Percentiles rank a stretch among this genome's conserved stretches.
Evolutionary conservation across 768 basidiomycete genomes (phyloP).

Genomic region (Filobasidium floriforme): DNA sequence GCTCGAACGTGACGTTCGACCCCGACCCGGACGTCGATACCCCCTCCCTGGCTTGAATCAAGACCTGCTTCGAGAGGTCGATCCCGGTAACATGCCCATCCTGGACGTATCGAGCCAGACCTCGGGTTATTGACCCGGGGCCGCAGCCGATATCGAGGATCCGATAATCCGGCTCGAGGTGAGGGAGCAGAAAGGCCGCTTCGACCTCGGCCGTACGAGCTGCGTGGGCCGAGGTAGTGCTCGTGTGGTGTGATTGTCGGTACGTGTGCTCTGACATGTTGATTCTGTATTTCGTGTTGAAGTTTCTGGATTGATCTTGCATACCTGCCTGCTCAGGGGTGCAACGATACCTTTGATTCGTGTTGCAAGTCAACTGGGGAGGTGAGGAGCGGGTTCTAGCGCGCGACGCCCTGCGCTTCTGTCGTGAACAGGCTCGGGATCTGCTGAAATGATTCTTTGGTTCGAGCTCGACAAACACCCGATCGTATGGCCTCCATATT

Average conservation of each 20-base stretch:
- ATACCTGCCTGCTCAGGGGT: no score
- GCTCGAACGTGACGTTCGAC: conserved; percentile 47
- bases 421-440: no score
- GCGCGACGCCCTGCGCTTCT: no score
- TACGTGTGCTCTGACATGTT: background rate
- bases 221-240: conserved; percentile 31
- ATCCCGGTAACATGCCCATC: conserved; percentile 50
- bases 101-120: conserved; percentile 48
- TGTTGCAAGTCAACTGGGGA: no score
- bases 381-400: no score
- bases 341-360: no score
- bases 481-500: no score
- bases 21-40: conserved; percentile 16
- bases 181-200: conserved; percentile 47
- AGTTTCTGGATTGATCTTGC: no score
- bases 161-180: conserved; percentile 45
- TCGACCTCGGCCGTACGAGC: conserved; percentile 49
- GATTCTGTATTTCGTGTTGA: no score
- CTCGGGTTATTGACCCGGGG: conserved; percentile 52
- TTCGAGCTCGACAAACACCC: no score
- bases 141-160: conserved; percentile 55
- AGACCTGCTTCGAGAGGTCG: conserved; percentile 45
- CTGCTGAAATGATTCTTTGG: no score
- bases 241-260: background rate
- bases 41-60: conserved; percentile 45